Evolutionary conservation across 306 rosid species (phyloP).

Genomic region (Ceratonia siliqua): DNA sequence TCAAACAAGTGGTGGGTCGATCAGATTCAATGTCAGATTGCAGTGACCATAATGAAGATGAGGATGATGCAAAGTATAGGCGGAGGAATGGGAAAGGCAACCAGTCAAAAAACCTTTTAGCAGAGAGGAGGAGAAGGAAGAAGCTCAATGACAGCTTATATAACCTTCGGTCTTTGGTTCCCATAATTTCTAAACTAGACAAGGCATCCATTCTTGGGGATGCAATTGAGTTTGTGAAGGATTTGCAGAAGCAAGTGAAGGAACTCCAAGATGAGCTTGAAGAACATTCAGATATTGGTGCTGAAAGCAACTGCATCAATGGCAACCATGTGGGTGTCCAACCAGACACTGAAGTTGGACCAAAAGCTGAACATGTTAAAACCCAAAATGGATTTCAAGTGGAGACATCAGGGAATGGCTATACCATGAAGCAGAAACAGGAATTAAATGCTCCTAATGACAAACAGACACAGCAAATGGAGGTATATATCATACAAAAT

Average conservation of each 20-base stretch:
- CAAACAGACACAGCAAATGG: conserved; percentile 76
- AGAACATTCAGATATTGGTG: conserved; percentile 63
- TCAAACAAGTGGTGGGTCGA: conserved; percentile 53
- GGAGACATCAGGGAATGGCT: conserved; percentile 48
- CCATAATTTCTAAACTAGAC: conserved; percentile 85
- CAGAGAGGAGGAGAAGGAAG: conserved; percentile 95
- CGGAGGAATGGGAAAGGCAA: conserved; percentile 70
- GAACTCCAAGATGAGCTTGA: conserved; percentile 90
- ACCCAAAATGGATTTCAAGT: conserved; percentile 43
- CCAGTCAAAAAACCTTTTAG: conserved; percentile 79
- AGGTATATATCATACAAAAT: conserved; percentile 46
- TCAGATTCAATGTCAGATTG: conserved; percentile 81
- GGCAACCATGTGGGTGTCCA: conserved; percentile 42
- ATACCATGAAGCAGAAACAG: conserved; percentile 46
- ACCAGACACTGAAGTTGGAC: conserved; percentile 33
- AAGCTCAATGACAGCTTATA: conserved; percentile 85
- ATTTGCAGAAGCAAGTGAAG: conserved; percentile 72
- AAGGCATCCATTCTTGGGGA: conserved; percentile 92
- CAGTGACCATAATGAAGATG: conserved; percentile 83
- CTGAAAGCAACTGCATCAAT: conserved; percentile 38
- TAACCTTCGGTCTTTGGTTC: conserved; percentile 87
- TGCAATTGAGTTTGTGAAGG: conserved; percentile 81
- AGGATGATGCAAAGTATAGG: conserved; percentile 67
- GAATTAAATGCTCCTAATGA: conserved; percentile 49
- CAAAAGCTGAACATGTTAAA: conserved; percentile 44